These are phyloP conservation scores for Pinus tabuliformis DNA, from an alignment of 75 land plant species.

Conservation along the genomic window DNA sequence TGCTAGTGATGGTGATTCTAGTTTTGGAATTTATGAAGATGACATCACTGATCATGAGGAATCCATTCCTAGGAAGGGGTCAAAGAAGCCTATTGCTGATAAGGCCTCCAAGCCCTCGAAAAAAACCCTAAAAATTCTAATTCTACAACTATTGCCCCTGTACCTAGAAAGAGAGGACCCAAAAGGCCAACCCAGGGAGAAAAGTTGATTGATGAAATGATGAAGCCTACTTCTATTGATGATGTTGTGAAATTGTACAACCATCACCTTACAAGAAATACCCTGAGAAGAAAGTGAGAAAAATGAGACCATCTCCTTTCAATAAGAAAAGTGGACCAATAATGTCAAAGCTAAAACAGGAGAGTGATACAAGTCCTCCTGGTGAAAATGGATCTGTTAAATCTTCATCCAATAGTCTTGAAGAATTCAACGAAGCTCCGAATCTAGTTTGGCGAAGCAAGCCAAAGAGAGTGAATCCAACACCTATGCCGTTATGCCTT, in stretches of 20 bases:
- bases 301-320: slow-evolving; percentile 87
- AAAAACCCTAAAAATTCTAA: slow-evolving; percentile 6
- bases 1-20: slow-evolving; percentile 17
- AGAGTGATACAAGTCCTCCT: neutral
- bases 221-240: slow-evolving; percentile 8
- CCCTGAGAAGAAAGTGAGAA: slow-evolving; percentile 89
- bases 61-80: neutral
- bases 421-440: slow-evolving; percentile 15
- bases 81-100: slow-evolving; percentile 7
- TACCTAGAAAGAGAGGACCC: slow-evolving; percentile 26
- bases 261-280: slow-evolving; percentile 29
- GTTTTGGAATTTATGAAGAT: slow-evolving; percentile 9
- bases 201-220: slow-evolving; percentile 50
- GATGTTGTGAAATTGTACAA: slow-evolving; percentile 10
- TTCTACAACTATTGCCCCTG: slow-evolving; percentile 18
- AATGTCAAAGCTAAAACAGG: slow-evolving; percentile 18
- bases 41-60: slow-evolving; percentile 14
- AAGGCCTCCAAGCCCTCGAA: slow-evolving; percentile 5
- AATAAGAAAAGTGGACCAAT: slow-evolving; percentile 90
- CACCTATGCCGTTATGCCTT: slow-evolving; percentile 48
- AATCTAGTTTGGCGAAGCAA: slow-evolving; percentile 23
- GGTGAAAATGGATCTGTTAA: neutral
- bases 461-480: slow-evolving; percentile 45
- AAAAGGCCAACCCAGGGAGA: slow-evolving; percentile 34
- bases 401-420: slow-evolving; percentile 6